Percentiles rank a stretch among this genome's conserved stretches.
phyloP scores from a whole-genome alignment of 768 basidiomycete species.

The Collybiopsis confluens region DNA sequence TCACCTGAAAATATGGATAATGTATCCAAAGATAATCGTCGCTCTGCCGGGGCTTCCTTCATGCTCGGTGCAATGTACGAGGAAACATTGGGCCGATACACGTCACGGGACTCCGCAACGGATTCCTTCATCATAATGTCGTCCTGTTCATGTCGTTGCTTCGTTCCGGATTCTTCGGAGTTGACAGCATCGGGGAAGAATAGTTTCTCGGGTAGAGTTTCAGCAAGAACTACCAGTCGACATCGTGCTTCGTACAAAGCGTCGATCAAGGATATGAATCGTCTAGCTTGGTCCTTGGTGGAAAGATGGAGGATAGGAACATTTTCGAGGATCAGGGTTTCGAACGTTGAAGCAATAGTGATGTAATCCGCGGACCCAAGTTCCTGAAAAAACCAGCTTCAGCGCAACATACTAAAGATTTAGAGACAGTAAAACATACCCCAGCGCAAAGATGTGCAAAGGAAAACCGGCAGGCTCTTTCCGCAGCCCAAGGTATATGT shows the following conservation, averaged over 20 bases:
- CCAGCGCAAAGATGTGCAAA: conserved; percentile 48
- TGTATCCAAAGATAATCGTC: conserved; percentile 35
- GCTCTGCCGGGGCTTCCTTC: conserved; percentile 22
- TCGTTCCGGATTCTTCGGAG: background rate
- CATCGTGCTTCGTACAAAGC: conserved; percentile 48
- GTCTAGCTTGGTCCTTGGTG: conserved; percentile 53
- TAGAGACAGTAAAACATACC: conserved; percentile 18
- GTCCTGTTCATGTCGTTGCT: background rate
- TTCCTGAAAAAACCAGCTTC: conserved; percentile 14
- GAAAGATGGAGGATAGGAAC: conserved; percentile 48
- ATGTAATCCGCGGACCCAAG: conserved; percentile 58
- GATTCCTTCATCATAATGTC: conserved; percentile 45
- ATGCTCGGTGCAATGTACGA: conserved; percentile 41
- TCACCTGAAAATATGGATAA: conserved; percentile 49
- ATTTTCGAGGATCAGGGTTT: conserved; percentile 43
- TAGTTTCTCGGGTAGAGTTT: conserved; percentile 34
- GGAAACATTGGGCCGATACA: conserved; percentile 52
- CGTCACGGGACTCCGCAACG: conserved; percentile 39
- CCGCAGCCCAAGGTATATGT: conserved; percentile 37
- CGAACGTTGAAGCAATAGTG: conserved; percentile 44
- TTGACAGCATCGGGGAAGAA: conserved; percentile 48
- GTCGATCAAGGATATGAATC: conserved; percentile 59
- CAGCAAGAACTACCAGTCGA: conserved; percentile 34
- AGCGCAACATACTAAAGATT: background rate
- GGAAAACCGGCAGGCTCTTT: conserved; percentile 37